Evolutionary conservation across 2,329 filamentous ascomycete species (phyloP), one percentile per base, ranked within the genome.

Genomic region (Calycina herbarum): DNA sequence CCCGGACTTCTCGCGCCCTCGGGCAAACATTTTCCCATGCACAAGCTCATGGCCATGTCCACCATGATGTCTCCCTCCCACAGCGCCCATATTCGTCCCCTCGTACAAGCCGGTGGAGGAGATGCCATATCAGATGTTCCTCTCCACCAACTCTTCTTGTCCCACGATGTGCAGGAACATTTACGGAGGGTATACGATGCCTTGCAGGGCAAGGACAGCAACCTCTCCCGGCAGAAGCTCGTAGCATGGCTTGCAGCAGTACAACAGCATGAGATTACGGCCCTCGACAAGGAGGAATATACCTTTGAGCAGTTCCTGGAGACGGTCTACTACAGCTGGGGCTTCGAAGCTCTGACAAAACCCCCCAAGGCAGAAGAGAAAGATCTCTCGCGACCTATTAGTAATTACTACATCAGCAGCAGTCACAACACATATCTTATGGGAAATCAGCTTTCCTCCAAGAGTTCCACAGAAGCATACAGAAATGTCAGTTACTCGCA

Each of bases 341-440:
- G 68, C 27, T 68, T 76, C n/a, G 72, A 76, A 61, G 69, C 69
- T n/a, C 61, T 72, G 56, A 54, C 48, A 24, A 70, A 67, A 42
- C 64, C 65, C 3, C 24, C 69, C 5, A 56, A 66, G 11, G 48
- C 64, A 5, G 65, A 65, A 11, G 69, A 72, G 27, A 73, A 75
- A 66, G 74, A 77, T 57, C 66, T 74, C 54, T 69, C 71, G 6
- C 75, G 67, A 63, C 74, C 75, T 4, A 72, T 76, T 57, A 77
- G 73, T 68, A 93, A 96, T 76, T 97, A 97, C 80, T 97, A 93
- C 77, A 94, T 97, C 76, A 96, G 90, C 68, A 96, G 92, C 71
- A 97, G 93, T 75, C 94, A 97, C 81, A 97, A 97, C 76, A 97
- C 94, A 0, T 97, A 97, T 76, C 82, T 97, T 54, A 89, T 89